Percentiles rank a stretch among this genome's conserved stretches.
These are phyloP conservation scores for Sporothrix schenckii DNA, from an alignment of 2,329 filamentous ascomycete species.

Conservation along the genomic window DNA sequence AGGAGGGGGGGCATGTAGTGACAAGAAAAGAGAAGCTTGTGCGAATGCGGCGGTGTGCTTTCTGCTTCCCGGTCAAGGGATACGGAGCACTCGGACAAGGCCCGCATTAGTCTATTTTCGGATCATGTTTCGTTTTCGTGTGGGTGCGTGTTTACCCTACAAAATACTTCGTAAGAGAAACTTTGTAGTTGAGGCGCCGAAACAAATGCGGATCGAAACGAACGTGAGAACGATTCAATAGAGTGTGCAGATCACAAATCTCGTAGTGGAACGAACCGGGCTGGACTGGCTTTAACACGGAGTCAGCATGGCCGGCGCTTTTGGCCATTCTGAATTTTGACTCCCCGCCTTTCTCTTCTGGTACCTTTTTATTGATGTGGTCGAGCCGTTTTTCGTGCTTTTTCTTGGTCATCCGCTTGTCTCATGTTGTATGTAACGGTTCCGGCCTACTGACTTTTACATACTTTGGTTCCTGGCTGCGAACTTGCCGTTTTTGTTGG, in stretches of 20 bases:
- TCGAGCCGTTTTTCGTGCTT: background rate
- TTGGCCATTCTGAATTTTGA: background rate
- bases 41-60: conserved; percentile 1
- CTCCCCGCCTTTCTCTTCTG: background rate
- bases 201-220: conserved; percentile 11
- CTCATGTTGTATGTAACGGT: conserved; percentile 5
- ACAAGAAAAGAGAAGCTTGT: background rate
- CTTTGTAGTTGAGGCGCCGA: too few relatives aligned
- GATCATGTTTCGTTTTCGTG: conserved; percentile 19
- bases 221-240: background rate
- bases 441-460: background rate
- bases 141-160: too few relatives aligned
- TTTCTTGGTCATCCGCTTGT: background rate
- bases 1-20: background rate
- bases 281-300: conserved; percentile 2
- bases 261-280: background rate
- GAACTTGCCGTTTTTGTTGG: background rate
- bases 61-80: background rate
- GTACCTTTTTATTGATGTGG: background rate
- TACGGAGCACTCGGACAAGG: background rate
- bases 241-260: background rate
- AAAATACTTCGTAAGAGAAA: too few relatives aligned
- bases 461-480: conserved; percentile 10
- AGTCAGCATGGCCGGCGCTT: background rate
- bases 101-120: conserved; percentile 6